These are phyloP conservation scores for Rhizophora mangle DNA, from an alignment of 345 rosid species.

Conservation along the genomic window DNA sequence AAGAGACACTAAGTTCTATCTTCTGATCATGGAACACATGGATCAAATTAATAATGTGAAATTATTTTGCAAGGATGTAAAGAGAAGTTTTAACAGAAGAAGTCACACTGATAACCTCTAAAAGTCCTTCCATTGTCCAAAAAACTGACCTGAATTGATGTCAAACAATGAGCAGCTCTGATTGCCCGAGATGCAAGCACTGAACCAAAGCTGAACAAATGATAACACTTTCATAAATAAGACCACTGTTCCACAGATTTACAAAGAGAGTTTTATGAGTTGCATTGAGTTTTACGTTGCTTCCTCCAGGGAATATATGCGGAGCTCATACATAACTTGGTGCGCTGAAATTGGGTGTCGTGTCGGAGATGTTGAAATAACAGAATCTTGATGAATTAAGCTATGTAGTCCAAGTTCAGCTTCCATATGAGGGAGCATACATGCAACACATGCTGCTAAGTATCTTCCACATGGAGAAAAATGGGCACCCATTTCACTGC, in stretches of 20 bases:
- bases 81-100: too few relatives aligned
- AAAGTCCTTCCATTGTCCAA: constrained; percentile 10
- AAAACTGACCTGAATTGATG: constrained; percentile 83
- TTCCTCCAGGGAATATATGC: constrained; percentile 90
- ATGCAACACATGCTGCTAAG: constrained; percentile 96
- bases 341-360: constrained; percentile 91
- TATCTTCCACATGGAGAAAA: constrained; percentile 98
- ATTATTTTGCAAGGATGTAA: too few relatives aligned
- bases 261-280: constrained; percentile 7
- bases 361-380: constrained; percentile 85
- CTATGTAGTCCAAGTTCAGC: constrained; percentile 74
- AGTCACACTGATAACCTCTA: background rate
- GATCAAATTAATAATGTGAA: background rate
- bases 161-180: constrained; percentile 96
- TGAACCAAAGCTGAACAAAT: constrained; percentile 62
- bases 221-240: constrained; percentile 17
- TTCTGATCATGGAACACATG: background rate
- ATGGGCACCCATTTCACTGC: constrained; percentile 99
- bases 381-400: constrained; percentile 60
- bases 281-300: constrained; percentile 60
- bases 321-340: constrained; percentile 94
- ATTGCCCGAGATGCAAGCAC: constrained; percentile 88
- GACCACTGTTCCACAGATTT: constrained; percentile 4
- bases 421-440: constrained; percentile 76
- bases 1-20: background rate